Percentiles rank a stretch among this genome's conserved stretches.
These are phyloP conservation scores for Zygosaccharomyces pseudobailii DNA, from an alignment of 1,139 yeast genomes.

Conservation along the genomic window DNA sequence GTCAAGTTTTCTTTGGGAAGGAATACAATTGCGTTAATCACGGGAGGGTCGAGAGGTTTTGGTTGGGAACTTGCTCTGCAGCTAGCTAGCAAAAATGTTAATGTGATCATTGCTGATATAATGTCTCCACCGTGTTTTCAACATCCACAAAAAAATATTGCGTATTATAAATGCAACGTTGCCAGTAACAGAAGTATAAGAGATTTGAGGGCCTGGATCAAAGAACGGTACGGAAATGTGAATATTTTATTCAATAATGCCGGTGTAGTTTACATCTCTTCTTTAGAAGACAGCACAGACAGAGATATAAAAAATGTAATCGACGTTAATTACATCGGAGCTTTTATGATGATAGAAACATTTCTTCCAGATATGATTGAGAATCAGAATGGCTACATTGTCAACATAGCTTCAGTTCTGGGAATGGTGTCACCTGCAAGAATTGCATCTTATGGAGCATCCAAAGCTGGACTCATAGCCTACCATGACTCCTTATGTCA, in stretches of 20 bases:
- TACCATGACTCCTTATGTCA: constrained; percentile 71
- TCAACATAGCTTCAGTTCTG: constrained; percentile 75
- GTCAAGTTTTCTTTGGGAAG: not conserved
- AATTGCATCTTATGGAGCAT: constrained; percentile 77
- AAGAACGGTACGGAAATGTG: constrained; percentile 47
- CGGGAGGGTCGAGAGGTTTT: constrained; percentile 79
- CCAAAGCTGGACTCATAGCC: constrained; percentile 81
- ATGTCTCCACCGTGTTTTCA: constrained; percentile 38
- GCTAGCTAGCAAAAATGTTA: constrained; percentile 42
- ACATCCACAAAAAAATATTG: constrained; percentile 39
- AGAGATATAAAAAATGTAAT: constrained; percentile 59
- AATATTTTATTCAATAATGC: constrained; percentile 79
- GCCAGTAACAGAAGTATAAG: constrained; percentile 45
- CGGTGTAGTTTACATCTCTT: constrained; percentile 60
- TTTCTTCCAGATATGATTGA: constrained; percentile 69
- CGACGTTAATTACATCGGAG: constrained; percentile 62
- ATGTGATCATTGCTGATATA: constrained; percentile 64
- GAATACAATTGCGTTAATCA: constrained; percentile 51
- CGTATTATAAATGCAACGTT: constrained; percentile 66
- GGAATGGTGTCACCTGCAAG: constrained; percentile 84
- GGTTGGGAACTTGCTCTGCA: constrained; percentile 57
- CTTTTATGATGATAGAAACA: constrained; percentile 62
- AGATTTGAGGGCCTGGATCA: constrained; percentile 38
- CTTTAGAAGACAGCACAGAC: constrained; percentile 48
- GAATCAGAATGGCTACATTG: constrained; percentile 64